Conservation (phyloP, 2,329 filamentous ascomycete species). For the Aspergillus pseudoviridinutans region DNA sequence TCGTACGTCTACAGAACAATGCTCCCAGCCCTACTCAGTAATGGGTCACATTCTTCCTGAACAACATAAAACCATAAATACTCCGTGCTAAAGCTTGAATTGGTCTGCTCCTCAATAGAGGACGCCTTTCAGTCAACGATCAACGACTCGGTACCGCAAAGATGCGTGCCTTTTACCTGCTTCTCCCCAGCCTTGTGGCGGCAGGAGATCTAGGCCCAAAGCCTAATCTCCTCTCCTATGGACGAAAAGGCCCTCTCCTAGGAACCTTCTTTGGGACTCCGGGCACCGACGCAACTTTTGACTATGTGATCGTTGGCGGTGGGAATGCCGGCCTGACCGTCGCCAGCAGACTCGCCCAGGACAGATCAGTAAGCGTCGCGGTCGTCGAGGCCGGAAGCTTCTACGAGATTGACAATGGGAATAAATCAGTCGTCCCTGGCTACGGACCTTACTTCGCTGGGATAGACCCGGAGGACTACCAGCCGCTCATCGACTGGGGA, state of each 20-base stretch:
- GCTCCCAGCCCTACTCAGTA: background rate
- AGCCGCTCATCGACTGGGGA: conserved; percentile 25
- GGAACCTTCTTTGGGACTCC: conserved; percentile 21
- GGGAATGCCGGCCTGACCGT: conserved; percentile 24
- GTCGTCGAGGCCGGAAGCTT: conserved; percentile 31
- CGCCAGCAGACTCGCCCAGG: conserved; percentile 20
- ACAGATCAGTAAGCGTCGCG: conserved; percentile 21
- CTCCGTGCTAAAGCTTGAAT: background rate
- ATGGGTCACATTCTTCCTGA: background rate
- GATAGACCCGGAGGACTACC: conserved; percentile 17
- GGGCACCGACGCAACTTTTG: conserved; percentile 19
- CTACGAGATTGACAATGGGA: conserved; percentile 33
- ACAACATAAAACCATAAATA: background rate
- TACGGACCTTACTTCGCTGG: conserved; percentile 19
- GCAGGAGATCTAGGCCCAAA: conserved; percentile 5
- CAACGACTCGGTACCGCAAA: background rate
- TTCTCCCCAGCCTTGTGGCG: background rate
- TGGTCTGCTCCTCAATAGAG: background rate
- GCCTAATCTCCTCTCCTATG: conserved; percentile 18
- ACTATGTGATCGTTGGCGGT: conserved; percentile 24
- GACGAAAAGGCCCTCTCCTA: conserved; percentile 11
- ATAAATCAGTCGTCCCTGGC: conserved; percentile 23
- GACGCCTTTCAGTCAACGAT: background rate
- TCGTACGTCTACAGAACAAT: background rate
- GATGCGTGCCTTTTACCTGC: conserved; percentile 1